Conservation (phyloP, 2,329 filamentous ascomycete species). For the Colletotrichum spinosum region DNA sequence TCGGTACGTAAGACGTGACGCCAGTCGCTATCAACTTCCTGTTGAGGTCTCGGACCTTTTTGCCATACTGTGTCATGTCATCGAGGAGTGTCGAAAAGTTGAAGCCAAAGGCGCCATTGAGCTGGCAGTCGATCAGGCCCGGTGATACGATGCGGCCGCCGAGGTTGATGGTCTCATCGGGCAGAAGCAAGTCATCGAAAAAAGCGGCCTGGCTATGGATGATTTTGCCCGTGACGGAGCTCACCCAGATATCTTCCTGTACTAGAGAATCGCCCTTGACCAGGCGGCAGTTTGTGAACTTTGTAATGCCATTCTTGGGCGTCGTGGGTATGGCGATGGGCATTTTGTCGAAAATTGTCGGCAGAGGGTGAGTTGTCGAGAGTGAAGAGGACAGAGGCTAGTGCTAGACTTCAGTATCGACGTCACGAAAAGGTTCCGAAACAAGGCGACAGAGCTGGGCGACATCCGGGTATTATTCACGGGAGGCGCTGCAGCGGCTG, state of each 20-base stretch:
- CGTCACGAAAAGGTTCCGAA: slow-evolving; percentile 30
- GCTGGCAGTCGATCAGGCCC: slow-evolving; percentile 89
- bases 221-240: slow-evolving; percentile 83
- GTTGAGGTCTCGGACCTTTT: slow-evolving; percentile 79
- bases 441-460: slow-evolving; percentile 16
- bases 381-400: slow-evolving; percentile 1
- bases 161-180: slow-evolving; percentile 82
- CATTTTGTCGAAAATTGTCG: slow-evolving; percentile 51
- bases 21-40: slow-evolving; percentile 79
- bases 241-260: slow-evolving; percentile 88
- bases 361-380: slow-evolving; percentile 38
- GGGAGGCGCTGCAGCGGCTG: slow-evolving; percentile 2
- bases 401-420: slow-evolving; percentile 28
- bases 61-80: slow-evolving; percentile 75
- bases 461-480: slow-evolving; percentile 29
- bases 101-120: slow-evolving; percentile 93
- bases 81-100: slow-evolving; percentile 87
- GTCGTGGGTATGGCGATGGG: slow-evolving; percentile 57
- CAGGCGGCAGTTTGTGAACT: slow-evolving; percentile 89
- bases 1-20: slow-evolving; percentile 89
- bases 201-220: slow-evolving; percentile 75
- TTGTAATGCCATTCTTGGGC: slow-evolving; percentile 73
- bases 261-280: slow-evolving; percentile 76
- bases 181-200: slow-evolving; percentile 75
- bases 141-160: slow-evolving; percentile 86